Evolutionary conservation across 805 yeast species (phyloP).

Genomic region (Ogataea siamensis): DNA sequence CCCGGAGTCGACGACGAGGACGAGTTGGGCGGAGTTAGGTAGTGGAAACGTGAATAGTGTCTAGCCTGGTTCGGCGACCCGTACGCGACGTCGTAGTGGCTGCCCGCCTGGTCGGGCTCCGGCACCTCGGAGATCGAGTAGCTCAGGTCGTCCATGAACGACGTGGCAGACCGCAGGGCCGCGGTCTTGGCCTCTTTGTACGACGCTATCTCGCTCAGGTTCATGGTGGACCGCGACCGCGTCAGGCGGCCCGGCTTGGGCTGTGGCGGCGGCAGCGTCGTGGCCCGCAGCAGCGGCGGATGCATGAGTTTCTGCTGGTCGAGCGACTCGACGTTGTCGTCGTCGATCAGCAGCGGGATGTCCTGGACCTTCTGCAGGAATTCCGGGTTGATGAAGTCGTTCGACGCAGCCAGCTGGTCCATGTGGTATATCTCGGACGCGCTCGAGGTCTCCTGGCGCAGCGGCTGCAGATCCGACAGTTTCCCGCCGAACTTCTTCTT

Average conservation of each 20-base stretch:
- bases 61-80: conserved; percentile 6
- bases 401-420: conserved; percentile 6
- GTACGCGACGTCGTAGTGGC: conserved; percentile 6
- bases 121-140: conserved; percentile 19
- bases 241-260: conserved; percentile 23
- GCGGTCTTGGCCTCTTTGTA: conserved; percentile 34
- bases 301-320: conserved; percentile 26
- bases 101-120: conserved; percentile 4
- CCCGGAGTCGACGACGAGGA: conserved; percentile 22
- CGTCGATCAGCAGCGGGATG: conserved; percentile 22
- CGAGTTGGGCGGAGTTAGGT: conserved; percentile 25
- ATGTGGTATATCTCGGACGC: conserved; percentile 5
- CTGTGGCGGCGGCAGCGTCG: conserved; percentile 18
- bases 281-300: conserved; percentile 14
- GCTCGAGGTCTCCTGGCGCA: conserved; percentile 8
- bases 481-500: conserved; percentile 33
- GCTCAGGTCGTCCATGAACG: conserved; percentile 13
- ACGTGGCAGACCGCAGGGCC: conserved; percentile 21
- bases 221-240: conserved; percentile 51
- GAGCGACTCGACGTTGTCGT: conserved; percentile 24
- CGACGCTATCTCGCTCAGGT: conserved; percentile 53
- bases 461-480: conserved; percentile 21
- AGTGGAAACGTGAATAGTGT: conserved; percentile 16
- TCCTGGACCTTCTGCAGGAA: conserved; percentile 22
- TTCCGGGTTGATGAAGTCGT: conserved; percentile 22